Evolutionary conservation across 2,329 filamentous ascomycete species (phyloP).

Genomic region (Pseudocercospora fijiensis): DNA sequence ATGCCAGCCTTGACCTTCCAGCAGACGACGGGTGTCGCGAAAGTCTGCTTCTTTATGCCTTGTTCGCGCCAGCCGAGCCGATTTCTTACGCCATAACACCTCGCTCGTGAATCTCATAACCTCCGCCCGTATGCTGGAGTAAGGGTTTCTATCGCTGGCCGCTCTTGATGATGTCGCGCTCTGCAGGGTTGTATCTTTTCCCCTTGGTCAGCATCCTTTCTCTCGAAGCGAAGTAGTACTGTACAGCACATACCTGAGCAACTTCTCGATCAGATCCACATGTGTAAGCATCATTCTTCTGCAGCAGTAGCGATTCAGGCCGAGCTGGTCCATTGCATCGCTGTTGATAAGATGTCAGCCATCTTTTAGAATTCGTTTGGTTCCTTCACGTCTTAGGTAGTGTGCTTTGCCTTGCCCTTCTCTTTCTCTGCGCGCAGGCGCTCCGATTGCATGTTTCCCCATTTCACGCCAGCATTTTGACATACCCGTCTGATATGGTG

Average conservation of each 20-base stretch:
- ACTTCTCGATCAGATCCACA: conserved; percentile 97
- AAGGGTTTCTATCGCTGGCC: conserved; percentile 10
- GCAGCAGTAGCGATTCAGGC: conserved; percentile 95
- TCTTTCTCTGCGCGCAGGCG: not conserved
- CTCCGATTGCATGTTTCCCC: not conserved
- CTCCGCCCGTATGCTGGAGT: no score
- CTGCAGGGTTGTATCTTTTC: conserved; percentile 40
- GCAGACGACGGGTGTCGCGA: no score
- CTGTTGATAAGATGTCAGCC: conserved; percentile 48
- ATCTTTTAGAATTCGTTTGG: not conserved
- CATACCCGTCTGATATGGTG: conserved; percentile 44
- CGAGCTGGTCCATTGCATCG: conserved; percentile 93
- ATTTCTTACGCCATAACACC: not conserved
- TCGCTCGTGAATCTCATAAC: not conserved
- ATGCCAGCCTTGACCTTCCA: no score
- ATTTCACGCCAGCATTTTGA: not conserved
- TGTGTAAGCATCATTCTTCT: conserved; percentile 99
- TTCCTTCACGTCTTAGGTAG: not conserved
- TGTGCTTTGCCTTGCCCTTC: not conserved
- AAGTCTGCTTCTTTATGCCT: not conserved
- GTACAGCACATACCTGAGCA: conserved; percentile 71
- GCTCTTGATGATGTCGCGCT: conserved; percentile 40
- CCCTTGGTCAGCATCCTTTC: conserved; percentile 10
- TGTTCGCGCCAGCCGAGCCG: not conserved
- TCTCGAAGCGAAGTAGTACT: not conserved